phyloP scores from a whole-genome alignment of 1,284 basidiomycete genomes.

The Moniliophthora roreri region DNA sequence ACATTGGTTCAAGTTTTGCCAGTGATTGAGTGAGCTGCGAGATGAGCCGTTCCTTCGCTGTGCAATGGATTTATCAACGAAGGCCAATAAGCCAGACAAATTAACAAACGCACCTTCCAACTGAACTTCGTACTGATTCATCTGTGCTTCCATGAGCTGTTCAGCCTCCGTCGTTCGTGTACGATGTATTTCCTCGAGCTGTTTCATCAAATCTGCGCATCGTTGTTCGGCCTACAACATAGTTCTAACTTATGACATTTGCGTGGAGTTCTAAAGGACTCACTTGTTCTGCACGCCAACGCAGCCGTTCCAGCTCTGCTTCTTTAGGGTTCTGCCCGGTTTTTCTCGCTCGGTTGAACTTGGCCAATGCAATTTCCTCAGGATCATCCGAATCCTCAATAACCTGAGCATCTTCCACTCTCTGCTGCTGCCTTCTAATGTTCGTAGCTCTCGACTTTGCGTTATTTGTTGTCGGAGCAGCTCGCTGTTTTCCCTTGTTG shows the following conservation, averaged over 20 bases:
- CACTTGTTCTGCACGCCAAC: constrained; percentile 29
- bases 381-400: not conserved
- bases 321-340: constrained; percentile 13
- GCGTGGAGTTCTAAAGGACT: constrained; percentile 8
- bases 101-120: constrained; percentile 42
- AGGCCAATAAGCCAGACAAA: constrained; percentile 2
- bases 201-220: constrained; percentile 46
- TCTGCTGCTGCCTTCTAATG: constrained; percentile 23
- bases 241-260: constrained; percentile 6
- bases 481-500: constrained; percentile 22
- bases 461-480: constrained; percentile 19
- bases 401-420: constrained; percentile 3
- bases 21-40: constrained; percentile 57
- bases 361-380: constrained; percentile 20
- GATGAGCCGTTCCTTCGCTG: constrained; percentile 60
- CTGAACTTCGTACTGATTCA: constrained; percentile 47
- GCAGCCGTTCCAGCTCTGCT: constrained; percentile 18
- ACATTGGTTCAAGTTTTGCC: constrained; percentile 51
- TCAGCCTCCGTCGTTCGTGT: constrained; percentile 66
- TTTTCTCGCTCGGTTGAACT: constrained; percentile 5
- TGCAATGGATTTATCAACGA: constrained; percentile 3
- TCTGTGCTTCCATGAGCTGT: constrained; percentile 43
- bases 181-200: constrained; percentile 57
- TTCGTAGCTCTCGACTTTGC: constrained; percentile 26
- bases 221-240: constrained; percentile 39